Evolutionary conservation across 306 rosid genomes (phyloP).

Genomic region (Glycine soja): DNA sequence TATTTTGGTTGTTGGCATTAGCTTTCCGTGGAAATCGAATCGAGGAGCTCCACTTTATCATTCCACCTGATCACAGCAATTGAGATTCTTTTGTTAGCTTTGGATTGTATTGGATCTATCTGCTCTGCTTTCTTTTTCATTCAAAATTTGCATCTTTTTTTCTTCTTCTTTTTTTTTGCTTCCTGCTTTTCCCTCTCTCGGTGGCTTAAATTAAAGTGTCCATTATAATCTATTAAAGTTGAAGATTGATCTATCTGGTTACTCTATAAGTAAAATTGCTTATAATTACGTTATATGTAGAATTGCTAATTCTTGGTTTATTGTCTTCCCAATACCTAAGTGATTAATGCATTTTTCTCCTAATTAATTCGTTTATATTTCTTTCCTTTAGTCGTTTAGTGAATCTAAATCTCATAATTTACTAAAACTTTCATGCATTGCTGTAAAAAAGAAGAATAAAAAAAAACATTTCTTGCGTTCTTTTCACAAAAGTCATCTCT

Average conservation of each 20-base stretch:
- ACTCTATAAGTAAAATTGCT: too few species aligned
- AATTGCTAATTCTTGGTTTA: too few species aligned
- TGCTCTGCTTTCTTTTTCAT: not conserved
- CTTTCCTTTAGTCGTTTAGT: not conserved
- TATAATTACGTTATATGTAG: not conserved
- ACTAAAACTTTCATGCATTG: too few species aligned
- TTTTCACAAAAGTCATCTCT: too few species aligned
- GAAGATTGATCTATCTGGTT: not conserved
- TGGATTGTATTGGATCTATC: not conserved
- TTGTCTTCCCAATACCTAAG: not conserved
- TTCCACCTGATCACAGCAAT: not conserved
- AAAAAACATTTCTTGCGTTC: too few species aligned
- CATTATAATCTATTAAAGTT: not conserved
- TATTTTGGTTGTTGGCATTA: not conserved
- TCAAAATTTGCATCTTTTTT: not conserved
- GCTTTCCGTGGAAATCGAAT: not conserved
- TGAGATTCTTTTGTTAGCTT: not conserved
- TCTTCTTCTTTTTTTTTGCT: too few species aligned
- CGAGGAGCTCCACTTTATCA: not conserved
- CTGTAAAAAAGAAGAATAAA: too few species aligned
- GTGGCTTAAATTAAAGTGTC: not conserved
- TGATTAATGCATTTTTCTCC: not conserved
- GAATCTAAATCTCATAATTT: too few species aligned
- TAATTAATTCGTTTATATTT: too few species aligned
- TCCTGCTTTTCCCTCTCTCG: not conserved